Conservation (phyloP, 2,329 filamentous ascomycete genomes). For the Leptographium procerum region DNA sequence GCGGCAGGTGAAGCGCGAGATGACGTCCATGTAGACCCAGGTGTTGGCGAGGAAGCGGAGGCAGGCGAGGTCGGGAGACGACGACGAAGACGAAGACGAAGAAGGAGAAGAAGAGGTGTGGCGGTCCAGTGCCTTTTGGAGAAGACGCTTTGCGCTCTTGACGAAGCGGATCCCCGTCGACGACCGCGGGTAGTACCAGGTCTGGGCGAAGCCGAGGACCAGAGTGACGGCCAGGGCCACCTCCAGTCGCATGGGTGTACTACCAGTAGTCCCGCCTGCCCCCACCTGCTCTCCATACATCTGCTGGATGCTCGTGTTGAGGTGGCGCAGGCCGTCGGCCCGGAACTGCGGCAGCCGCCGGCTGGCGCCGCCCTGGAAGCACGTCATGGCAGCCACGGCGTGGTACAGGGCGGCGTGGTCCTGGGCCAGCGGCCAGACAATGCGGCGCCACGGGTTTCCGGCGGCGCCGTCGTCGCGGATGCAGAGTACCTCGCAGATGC, state of each 20-base stretch:
- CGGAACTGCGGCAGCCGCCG: not conserved
- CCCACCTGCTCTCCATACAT: not conserved
- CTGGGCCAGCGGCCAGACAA: conserved; percentile 5
- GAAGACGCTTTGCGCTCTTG: not conserved
- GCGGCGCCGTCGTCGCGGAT: not conserved
- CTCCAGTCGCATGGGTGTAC: not conserved
- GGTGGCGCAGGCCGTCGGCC: not conserved
- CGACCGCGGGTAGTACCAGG: conserved; percentile 3
- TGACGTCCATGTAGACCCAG: conserved; percentile 7
- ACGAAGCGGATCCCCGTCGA: conserved; percentile 3
- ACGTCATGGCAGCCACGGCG: conserved; percentile 6
- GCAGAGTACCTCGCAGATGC: conserved; percentile 4
- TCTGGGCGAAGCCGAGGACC: conserved; percentile 1
- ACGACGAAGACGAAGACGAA: no score
- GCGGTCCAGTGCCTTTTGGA: not conserved
- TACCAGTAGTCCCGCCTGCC: no score
- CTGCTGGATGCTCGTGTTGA: conserved; percentile 3
- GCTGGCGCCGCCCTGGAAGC: conserved; percentile 3
- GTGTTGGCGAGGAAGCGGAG: conserved; percentile 2
- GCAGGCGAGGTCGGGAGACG: not conserved
- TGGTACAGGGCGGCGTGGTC: conserved; percentile 1
- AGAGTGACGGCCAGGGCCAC: not conserved
- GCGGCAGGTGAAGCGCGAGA: conserved; percentile 3
- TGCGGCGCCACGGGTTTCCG: conserved; percentile 4
- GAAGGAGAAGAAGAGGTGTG: no score